These are phyloP conservation scores for Gracilaria caudata DNA, from an alignment of 23 red algal species.

Conservation along the genomic window DNA sequence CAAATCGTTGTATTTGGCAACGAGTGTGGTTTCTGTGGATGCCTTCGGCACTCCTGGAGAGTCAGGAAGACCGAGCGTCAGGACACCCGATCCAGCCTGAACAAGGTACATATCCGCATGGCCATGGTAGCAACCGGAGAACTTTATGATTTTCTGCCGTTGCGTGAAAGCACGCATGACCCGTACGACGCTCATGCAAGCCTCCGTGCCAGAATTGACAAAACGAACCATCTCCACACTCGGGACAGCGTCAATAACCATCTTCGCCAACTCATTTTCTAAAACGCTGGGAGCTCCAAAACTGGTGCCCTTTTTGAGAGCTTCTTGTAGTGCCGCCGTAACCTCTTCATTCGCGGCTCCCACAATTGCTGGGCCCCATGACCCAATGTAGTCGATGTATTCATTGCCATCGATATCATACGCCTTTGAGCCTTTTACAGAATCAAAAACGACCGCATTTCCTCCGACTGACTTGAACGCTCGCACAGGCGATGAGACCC, in stretches of 20 bases:
- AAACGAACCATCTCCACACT: slow-evolving; percentile 96
- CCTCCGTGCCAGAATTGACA: slow-evolving; percentile 98
- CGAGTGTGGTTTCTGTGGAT: slow-evolving; percentile 89
- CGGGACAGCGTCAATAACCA: slow-evolving; percentile 98
- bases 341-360: slow-evolving; percentile 96
- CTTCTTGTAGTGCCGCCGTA: slow-evolving; percentile 77
- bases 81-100: slow-evolving; percentile 82
- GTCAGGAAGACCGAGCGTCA: slow-evolving; percentile 95
- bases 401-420: slow-evolving; percentile 97
- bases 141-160: slow-evolving; percentile 94
- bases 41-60: slow-evolving; percentile 91
- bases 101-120: slow-evolving; percentile 99
- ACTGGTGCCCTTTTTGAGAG: slow-evolving; percentile 86
- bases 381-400: slow-evolving; percentile 98
- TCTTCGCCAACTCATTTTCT: slow-evolving; percentile 92
- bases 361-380: slow-evolving; percentile 97
- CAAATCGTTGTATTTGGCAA: slow-evolving; percentile 92
- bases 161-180: slow-evolving; percentile 98
- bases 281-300: slow-evolving; percentile 97
- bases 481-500: slow-evolving; percentile 92
- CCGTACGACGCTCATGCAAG: slow-evolving; percentile 92
- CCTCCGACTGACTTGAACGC: slow-evolving; percentile 98
- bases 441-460: slow-evolving; percentile 92
- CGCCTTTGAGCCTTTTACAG: slow-evolving; percentile 90
- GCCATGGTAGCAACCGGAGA: slow-evolving; percentile 99